Evolutionary conservation across 805 yeast species (phyloP), one percentile per base, ranked within the genome.

Genomic region (Cyberlindnera petersonii): DNA sequence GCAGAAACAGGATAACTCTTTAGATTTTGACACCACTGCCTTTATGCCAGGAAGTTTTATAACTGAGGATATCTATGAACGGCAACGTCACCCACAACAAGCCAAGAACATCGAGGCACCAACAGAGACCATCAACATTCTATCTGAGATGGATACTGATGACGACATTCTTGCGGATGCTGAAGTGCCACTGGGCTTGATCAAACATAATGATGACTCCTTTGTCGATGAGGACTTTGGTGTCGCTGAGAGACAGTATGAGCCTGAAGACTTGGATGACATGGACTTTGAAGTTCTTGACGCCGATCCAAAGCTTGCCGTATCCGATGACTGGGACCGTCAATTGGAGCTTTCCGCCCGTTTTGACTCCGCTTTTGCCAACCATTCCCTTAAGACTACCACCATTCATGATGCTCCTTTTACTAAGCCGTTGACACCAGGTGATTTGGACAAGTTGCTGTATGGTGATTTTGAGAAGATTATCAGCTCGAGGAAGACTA

Each of bases 201-300:
- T 29, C 4, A 36, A 8, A 9, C 39, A 42, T 10, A 42, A 43
- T 24, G 53, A 53, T 27, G 53, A 51, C 4, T 50, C 57, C 2
- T 42, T 50, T 13, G 9, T 23, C n/a, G 55, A 49, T 4, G 57
- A 49, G 8, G 47, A 44, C n/a, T 30, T 17, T 20, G 48, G 36
- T 22, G 68, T 81, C 6, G 67, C 72, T 34, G 85, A 80, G 47
- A 81, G 77, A 50, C 82, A 77, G 3, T 84, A 75, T 54, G 93
- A 84, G 57, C 91, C 91, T 0, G 48, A 49, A n/a, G 76, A 77
- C 42, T 61, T 72, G 13, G 64, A 63, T 18, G 74, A 66, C 22
- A 55, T 64, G 2, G 79, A 74, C 50, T 62, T 70, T 57, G 72
- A 53, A 26, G 68, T 63, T 45, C 59, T 66, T 30, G 72, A 69